phyloP scores from a whole-genome alignment of 78 protist genomes.

The Paulinella micropora region DNA sequence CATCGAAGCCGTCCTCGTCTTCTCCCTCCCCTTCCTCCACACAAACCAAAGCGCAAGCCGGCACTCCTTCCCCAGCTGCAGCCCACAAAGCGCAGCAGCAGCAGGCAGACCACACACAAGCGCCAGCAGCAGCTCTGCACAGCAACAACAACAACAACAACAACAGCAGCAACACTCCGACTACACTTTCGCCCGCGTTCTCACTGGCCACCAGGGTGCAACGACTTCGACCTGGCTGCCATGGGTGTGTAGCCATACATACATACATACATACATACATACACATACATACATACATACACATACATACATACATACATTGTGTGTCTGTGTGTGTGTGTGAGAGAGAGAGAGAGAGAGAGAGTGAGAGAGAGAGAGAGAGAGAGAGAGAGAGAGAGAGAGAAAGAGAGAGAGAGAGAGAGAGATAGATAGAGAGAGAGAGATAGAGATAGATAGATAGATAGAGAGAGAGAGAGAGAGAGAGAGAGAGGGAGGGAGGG shows the following conservation, averaged over 20 bases:
- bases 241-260: neutral
- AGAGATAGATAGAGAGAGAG: neutral
- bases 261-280: neutral
- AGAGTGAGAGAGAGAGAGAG: conserved; percentile 3
- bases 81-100: neutral
- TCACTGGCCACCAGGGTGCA: too few relatives aligned
- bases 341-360: conserved; percentile 9
- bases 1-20: neutral
- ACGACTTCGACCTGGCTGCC: too few relatives aligned
- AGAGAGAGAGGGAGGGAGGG: conserved; percentile 6
- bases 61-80: neutral
- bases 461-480: conserved; percentile 9
- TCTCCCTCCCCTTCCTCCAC: neutral
- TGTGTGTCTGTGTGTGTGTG: neutral
- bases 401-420: neutral
- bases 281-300: neutral
- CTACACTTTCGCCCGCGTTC: too few relatives aligned
- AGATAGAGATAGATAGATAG: neutral
- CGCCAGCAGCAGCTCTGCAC: too few relatives aligned
- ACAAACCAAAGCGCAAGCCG: neutral
- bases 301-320: neutral
- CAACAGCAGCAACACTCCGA: too few relatives aligned
- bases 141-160: too few relatives aligned
- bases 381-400: neutral
- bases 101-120: neutral